Base-by-base conservation (phyloP, 2,329 filamentous ascomycete species). In the Sporothrix inflata region DNA sequence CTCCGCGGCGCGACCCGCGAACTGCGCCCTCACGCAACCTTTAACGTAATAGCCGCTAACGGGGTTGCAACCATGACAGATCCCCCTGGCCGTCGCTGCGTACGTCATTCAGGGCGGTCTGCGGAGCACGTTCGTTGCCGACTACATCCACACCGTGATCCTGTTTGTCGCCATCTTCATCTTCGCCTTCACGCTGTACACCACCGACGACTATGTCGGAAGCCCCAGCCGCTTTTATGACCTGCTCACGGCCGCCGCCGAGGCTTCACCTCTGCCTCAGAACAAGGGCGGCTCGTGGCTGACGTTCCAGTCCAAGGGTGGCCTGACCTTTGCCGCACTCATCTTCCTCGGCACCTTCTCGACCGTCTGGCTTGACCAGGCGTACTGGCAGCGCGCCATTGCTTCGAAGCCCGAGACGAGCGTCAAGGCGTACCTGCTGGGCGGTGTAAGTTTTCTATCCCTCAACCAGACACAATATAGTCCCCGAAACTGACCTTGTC, bases 301-400 rank as follows among this genome's bases (percentile, higher is more conserved):
- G 27, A 79, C 81, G 0, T 80, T 83, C 72, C 79, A 79, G 45
- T 79, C 77, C 8, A 76, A 80, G 42, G 78, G 76, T 11, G 81
- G 80, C 0, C 73, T 83, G 6, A 75, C 82, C 30, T 83, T 83
- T 73, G 82, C 79, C 2, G 75, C 80, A 14, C 78, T 81, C 71
- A 69, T 82, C 6, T 79, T 84, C 47, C 77, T 82, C 0, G 78
- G 80, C 0, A 80, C 81, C 0, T 82, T 84, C 71, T 76, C 75
- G 19, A 79, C 76, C 21, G 79, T 81, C 14, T 83, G 80, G 78
- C 77, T 83, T 0, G 82, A 83, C 73, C 82, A 84, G 76, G 82
- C 80, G 1, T 84, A 83, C 73, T 84, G 82, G 82, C 82, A 84
- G 75, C 80, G 82, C 1, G 82, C 82, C 3, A 83, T 84, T 72